Evolutionary conservation across 345 rosid species (phyloP), one percentile per base, ranked within the genome.

Genomic region (Luvunga scandens): DNA sequence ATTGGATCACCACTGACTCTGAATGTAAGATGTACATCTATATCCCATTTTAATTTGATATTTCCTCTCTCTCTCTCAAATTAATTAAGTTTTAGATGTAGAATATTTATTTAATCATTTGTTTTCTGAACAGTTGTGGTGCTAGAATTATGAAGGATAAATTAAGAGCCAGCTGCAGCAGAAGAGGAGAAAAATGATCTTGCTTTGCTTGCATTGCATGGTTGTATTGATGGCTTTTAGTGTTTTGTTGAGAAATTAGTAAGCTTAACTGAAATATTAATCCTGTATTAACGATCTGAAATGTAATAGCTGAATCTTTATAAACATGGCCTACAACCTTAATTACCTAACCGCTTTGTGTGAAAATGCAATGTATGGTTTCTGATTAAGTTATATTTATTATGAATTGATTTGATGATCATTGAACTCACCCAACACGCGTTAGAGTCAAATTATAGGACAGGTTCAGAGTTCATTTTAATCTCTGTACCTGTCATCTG

Each of bases 1-100:
- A 88, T 59, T 95, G 99, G 99, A 95, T 93, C 86, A 93, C 98
- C 42, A 92, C 96, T 16, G 98, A 95, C 73, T 80, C 99, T 25
- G 98, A 93, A 69, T 95, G 99, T 95, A 90, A 77, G 87, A 75
- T 13, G 13, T 9, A 2, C 16, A 42, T 42, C 2, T 10, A 2
- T 10, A 42, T 31, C 31, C 24, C 34, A 64, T 36, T 53, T 19
- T 18, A 53, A 1, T 25, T 8, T 1, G 36, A 2, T 28, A 9
- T 48, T 30, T 28, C 36, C 6, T 73, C 1, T 22, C 8, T 34
- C 7, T 34, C 21, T 12, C 19, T 39, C 19, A 22, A 2, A 14
- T 71, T 71, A 31, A 60, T 71, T 71, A 61, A 16, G 39, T 9
- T 9, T 4, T 33, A 14, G 27, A 8, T 31, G 63, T 2, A 12